Base-by-base conservation (phyloP, 2,329 filamentous ascomycete species). In the Colletotrichum sp. region DNA sequence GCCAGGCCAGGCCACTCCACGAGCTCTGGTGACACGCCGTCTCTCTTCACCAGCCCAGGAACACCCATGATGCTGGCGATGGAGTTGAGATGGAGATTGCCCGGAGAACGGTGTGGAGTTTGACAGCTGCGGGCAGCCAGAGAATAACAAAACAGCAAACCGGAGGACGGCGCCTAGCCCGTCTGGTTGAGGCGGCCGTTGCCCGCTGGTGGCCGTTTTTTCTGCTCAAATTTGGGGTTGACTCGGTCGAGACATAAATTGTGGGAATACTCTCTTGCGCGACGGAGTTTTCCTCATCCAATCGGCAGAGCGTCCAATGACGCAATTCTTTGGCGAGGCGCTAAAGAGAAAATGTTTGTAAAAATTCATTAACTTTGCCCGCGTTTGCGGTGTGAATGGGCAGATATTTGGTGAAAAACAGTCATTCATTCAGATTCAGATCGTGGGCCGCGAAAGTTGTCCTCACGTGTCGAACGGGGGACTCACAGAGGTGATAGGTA, bases 41-140 rank as follows among this genome's bases (percentile, higher is more conserved):
- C 52, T 58, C 52, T 18, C 18, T 21, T 38, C 61, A 63, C 55
- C 32, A 60, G 68, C 16, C 72, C 21, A 4, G 69, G 72, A 38
- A 24, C 28, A 65, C 28, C 70, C 73, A 73, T 69, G 64, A 65
- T 58, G 34, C 36, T 18, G 26, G 2, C 15, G 16, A 48, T 66
- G 71, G 48, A 60, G 21, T 60, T 60, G 70, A 24, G 18, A 58
- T 74, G 70, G 74, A 76, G 65, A 74, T 74, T 76, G 74, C 65
- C 70, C 64, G 58, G 70, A 65, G 28, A 21, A 57, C 36, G 15
- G 10, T 65, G 74, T 60, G 70, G 70, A 52, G 26, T 70, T 63
- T 36, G 36, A 52, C 13, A 70, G 67, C 36, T 34, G 18, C 15
- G 48, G 43, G 2, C 43, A 52, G 1, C 43, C 26, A 12, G 34